Base-by-base conservation (phyloP, 495 filamentous ascomycete species). In the Tuber borchii region DNA sequence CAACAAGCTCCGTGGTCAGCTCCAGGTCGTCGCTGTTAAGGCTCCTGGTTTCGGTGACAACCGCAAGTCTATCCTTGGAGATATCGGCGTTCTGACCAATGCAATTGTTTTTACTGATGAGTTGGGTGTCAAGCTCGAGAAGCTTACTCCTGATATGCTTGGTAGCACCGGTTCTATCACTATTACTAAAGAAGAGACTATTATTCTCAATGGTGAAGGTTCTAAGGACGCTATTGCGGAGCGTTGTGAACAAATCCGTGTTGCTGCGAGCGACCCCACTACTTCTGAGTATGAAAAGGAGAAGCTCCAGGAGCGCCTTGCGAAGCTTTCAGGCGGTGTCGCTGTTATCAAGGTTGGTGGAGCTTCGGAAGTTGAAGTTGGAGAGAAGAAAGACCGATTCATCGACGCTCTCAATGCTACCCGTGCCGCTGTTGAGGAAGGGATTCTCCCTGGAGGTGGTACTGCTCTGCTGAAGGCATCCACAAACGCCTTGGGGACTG, bases 211-310 rank as follows among this genome's bases (percentile, higher is more conserved):
- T 86, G 95, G 95, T 71, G 95, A 98, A 83, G 95, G 95, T 75
- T 92, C 87, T 90, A 98, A 98, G 88, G 95, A 99, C 83, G 85
- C 88, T 73, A 95, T 99, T 83, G 87, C 92, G 77, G 93, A 97
- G 87, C 92, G 95, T 83, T 98, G 95, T 86, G 95, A 99, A 86
- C 95, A 98, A 87, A 99, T 99, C 87, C 95, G 95, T 82, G 94
- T 93, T 79, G 93, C 97, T 86, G 97, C 97, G 90, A 88, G 86
- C 78, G 95, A 98, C 87, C 90, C 95, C 43, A 89, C 88, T 76
- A 98, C 95, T 76, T 97, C 93, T 76, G 96, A 98, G 82, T 98
- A 99, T 87, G 95, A 99, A 89, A 97, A 97, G 88, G 95, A 99
- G 91, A 99, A 99, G 90, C 92, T 99, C 74, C 95, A 98, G 86